Percentiles rank a stretch among this genome's conserved stretches.
Evolutionary conservation across 1,139 yeast species (phyloP).

Genomic region (Zygosaccharomyces pseudobailii): DNA sequence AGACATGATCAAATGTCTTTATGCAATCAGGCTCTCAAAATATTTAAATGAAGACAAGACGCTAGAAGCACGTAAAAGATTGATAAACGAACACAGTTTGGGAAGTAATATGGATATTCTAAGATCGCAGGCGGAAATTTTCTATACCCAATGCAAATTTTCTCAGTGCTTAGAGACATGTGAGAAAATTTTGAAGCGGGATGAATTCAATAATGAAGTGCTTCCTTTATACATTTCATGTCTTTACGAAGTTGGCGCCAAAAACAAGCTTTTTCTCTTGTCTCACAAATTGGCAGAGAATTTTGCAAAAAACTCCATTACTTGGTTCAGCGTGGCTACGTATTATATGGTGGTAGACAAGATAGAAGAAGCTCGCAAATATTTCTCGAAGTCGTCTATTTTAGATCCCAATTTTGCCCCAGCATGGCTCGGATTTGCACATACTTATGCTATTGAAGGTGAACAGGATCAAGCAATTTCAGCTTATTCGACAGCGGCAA

Average conservation of each 20-base stretch:
- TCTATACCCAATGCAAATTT: constrained; percentile 75
- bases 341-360: constrained; percentile 77
- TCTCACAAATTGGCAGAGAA: constrained; percentile 86
- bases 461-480: constrained; percentile 98
- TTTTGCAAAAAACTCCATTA: constrained; percentile 75
- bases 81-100: constrained; percentile 68
- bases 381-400: constrained; percentile 84
- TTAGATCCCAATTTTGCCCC: constrained; percentile 88
- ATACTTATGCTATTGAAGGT: constrained; percentile 94
- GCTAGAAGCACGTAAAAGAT: constrained; percentile 60
- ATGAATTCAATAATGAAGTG: constrained; percentile 66
- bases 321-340: constrained; percentile 92
- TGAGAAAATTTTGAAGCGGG: constrained; percentile 56
- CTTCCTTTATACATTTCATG: constrained; percentile 82
- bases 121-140: constrained; percentile 63
- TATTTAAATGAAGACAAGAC: constrained; percentile 57
- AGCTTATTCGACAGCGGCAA: constrained; percentile 93
- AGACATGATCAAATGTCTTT: constrained; percentile 70
- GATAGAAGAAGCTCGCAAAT: constrained; percentile 77
- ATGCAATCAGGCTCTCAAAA: constrained; percentile 72
- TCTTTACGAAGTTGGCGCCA: constrained; percentile 77
- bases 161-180: constrained; percentile 72
- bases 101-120: constrained; percentile 66
- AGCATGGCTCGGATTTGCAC: constrained; percentile 99
- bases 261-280: constrained; percentile 70